Base-by-base conservation (phyloP, 805 yeast species). In the Debaryomyces maramus region DNA sequence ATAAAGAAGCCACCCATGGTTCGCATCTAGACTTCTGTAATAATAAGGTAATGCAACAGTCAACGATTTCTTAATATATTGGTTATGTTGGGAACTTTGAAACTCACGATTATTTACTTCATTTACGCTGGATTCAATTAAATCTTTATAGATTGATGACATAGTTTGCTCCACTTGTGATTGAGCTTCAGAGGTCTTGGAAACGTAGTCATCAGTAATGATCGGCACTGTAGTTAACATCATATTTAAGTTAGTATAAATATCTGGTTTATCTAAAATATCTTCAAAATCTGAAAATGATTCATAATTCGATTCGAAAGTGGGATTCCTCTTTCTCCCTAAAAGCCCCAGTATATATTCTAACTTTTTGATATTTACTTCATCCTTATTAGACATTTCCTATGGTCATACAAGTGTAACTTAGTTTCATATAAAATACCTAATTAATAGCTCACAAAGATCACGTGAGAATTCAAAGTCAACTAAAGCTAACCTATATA, bases 1-100 rank as follows among this genome's bases (percentile, higher is more conserved):
- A 57, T 85, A 91, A 1, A 86, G 43, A 53, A 91, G 65, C 98
- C 98, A 93, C 0, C 96, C 81, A 44, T 84, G 89, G n/a, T 93
- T 85, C 0, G 97, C 93, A 60, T 91, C 97, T 34, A 88, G 67
- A 0, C 74, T 73, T 3, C 60, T 55, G 57, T 75, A 83, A 6
- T 59, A 65, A 2, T 63, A 46, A 0, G 89, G 85, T 19, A 85
- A 67, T 13, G 72, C 64, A 8, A 61, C 55, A 7, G 56, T 49
- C 17, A 80, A 61, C 14, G 67, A 64, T n/a, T 54, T 42, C 15
- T 65, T 58, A 10, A 78, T 58, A 52, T 71, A 85, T 36, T 46
- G 44, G 7, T 56, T 39, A 53, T 84, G 89, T 1, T 48, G 44
- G 4, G 57, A 57, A 24, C 53, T 57, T 27, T 50, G 41, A 20